Conservation (phyloP, 2,329 filamentous ascomycete species). For the Hypomyces rosellus region DNA sequence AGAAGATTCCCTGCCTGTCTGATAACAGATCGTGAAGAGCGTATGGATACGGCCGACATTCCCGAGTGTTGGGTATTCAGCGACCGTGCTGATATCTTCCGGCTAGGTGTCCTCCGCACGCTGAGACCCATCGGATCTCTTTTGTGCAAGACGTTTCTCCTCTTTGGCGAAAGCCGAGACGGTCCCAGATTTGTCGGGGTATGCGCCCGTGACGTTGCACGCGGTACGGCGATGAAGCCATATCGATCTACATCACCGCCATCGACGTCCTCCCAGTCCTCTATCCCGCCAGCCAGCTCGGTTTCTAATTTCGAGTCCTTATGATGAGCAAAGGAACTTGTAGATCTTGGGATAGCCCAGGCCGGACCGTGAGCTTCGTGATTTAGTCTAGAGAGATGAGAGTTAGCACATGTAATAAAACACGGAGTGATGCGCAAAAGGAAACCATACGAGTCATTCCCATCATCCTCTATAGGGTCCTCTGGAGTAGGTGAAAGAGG, state of each 20-base stretch:
- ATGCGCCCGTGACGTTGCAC: conserved; percentile 35
- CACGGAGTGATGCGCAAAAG: conserved; percentile 25
- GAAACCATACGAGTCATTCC: conserved; percentile 53
- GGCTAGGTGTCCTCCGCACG: conserved; percentile 38
- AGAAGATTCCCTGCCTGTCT: conserved; percentile 53
- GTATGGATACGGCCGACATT: conserved; percentile 43
- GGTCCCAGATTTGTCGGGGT: conserved; percentile 37
- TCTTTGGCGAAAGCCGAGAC: conserved; percentile 38
- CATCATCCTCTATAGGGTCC: conserved; percentile 45
- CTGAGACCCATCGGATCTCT: conserved; percentile 31
- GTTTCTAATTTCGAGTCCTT: conserved; percentile 35
- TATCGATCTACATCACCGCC: conserved; percentile 59
- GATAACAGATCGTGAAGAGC: conserved; percentile 49
- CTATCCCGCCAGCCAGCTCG: conserved; percentile 52
- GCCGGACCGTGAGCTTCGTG: conserved; percentile 24
- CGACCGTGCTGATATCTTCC: conserved; percentile 52
- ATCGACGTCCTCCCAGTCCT: conserved; percentile 62
- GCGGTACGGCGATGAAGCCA: conserved; percentile 54
- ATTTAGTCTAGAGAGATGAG: conserved; percentile 16
- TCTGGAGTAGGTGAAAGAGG: conserved; percentile 44
- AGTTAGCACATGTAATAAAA: conserved; percentile 21
- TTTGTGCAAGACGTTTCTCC: conserved; percentile 39
- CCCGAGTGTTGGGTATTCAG: conserved; percentile 52
- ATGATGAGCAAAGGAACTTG: conserved; percentile 38
- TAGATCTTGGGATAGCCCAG: conserved; percentile 34